Evolutionary conservation across 2,329 filamentous ascomycete genomes (phyloP).

Genomic region (Botrytis elliptica): DNA sequence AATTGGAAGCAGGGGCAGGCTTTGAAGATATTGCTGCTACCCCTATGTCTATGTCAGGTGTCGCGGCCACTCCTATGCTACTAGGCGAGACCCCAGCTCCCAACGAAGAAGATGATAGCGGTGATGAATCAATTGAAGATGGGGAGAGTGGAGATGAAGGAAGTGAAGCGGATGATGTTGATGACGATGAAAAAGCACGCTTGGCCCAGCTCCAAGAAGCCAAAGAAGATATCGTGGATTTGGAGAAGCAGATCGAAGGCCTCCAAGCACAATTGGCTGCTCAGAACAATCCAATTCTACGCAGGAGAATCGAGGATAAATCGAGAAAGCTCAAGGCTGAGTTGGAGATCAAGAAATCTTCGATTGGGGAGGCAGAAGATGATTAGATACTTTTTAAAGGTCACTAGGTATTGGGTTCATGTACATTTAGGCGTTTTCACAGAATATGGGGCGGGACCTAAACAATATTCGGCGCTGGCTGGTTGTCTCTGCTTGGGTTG

Average conservation of each 20-base stretch:
- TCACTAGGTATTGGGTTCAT: neutral
- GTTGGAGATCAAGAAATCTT: slow-evolving; percentile 51
- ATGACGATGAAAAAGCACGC: slow-evolving; percentile 51
- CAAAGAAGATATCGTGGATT: slow-evolving; percentile 53
- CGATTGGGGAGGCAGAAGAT: slow-evolving; percentile 40
- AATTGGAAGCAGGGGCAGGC: slow-evolving; percentile 33
- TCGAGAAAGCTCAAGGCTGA: slow-evolving; percentile 52
- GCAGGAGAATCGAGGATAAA: slow-evolving; percentile 48
- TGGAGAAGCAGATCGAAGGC: slow-evolving; percentile 50
- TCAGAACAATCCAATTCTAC: slow-evolving; percentile 49
- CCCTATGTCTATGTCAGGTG: slow-evolving; percentile 34
- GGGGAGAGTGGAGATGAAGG: slow-evolving; percentile 48
- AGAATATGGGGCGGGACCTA: neutral
- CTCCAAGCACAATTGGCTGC: slow-evolving; percentile 45
- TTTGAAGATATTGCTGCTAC: slow-evolving; percentile 39
- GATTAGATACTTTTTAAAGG: slow-evolving; percentile 17
- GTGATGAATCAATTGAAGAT: slow-evolving; percentile 46
- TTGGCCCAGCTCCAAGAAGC: slow-evolving; percentile 48
- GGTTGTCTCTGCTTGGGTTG: neutral
- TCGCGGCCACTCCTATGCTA: slow-evolving; percentile 32
- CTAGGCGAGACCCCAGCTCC: slow-evolving; percentile 34
- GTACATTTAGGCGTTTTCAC: neutral
- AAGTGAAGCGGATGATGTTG: slow-evolving; percentile 44
- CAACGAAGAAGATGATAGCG: slow-evolving; percentile 37
- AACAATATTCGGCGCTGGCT: neutral